Evolutionary conservation across 768 basidiomycete genomes (phyloP), one percentile per base, ranked within the genome.

Genomic region (Agaricus subrufescens): DNA sequence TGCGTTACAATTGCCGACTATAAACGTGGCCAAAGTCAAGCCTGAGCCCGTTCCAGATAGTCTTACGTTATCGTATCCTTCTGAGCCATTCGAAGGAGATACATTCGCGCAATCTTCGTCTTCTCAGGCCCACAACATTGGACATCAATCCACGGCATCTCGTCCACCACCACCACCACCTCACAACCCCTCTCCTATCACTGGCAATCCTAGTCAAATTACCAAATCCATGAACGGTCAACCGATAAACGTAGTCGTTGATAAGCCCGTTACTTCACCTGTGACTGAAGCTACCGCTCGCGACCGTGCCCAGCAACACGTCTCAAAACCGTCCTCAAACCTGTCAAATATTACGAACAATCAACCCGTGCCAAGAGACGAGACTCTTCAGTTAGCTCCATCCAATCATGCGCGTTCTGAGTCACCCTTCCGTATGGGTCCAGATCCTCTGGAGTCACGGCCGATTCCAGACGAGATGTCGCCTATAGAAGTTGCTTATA

Each of bases 371-470:
- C 40, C 27, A 31, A 38, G n/a, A 15, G 27, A 50, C 34, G 39
- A 50, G 34, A 25, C 27, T 34, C 15, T 38, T 4, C 25, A 46
- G 14, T 11, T 19, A 55, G 31, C 27, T 42, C 29, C 10, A 25
- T 40, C 53, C 46, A 23, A 25, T 7, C 48, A n/a, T 19, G 43
- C 54, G 23, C 54, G 54, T 23, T 49, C 47, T 7, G 7, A 25
- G 12, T 49, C 54, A 15, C 47, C 54, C 4, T 48, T 49, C 31
- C 54, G 54, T 8, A 56, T 56, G 54, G 54, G 54, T 31, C 54
- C 54, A 14, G 53, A 54, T 15, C n/a, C 26, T 12, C 49, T 47
- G 23, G 25, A 15, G n/a, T 47, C 40, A 14, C 52, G 29, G 11
- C 25, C 40, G 6, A 15, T 5, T n/a, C 12, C 37, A 14, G 25